Evolutionary conservation across 306 rosid species (phyloP).

Genomic region (Crotalaria pallida): DNA sequence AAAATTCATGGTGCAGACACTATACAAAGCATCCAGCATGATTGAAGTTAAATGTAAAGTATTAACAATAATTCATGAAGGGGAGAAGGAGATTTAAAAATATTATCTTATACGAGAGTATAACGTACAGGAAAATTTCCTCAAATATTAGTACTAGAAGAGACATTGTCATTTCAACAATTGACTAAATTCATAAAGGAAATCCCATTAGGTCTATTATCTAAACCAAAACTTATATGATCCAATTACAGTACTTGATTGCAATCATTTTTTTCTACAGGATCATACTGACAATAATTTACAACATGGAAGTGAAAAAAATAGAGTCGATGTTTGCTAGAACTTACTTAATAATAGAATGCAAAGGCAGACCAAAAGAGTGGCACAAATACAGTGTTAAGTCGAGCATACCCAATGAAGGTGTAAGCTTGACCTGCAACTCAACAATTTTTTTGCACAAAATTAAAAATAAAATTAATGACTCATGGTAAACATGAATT

Average conservation of each 20-base stretch:
- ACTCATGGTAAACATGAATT: not conserved
- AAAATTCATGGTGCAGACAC: not conserved
- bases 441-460: too few relatives aligned
- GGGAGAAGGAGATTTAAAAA: not conserved
- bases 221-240: slow-evolving; percentile 12
- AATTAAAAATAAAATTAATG: not conserved
- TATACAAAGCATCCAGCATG: not conserved
- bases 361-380: not conserved
- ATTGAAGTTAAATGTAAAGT: not conserved
- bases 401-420: slow-evolving; percentile 9
- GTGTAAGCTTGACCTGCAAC: slow-evolving; percentile 1
- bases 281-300: not conserved
- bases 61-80: not conserved
- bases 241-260: not conserved
- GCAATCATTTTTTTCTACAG: not conserved
- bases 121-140: not conserved
- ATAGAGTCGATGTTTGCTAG: not conserved
- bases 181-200: not conserved
- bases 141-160: not conserved
- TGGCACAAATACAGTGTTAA: not conserved
- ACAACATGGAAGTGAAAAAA: too few relatives aligned
- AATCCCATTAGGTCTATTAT: not conserved
- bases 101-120: not conserved
- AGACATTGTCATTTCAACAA: not conserved
- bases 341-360: not conserved